Conservation (phyloP, 129 eudicot species). For the Artemisia annua region DNA sequence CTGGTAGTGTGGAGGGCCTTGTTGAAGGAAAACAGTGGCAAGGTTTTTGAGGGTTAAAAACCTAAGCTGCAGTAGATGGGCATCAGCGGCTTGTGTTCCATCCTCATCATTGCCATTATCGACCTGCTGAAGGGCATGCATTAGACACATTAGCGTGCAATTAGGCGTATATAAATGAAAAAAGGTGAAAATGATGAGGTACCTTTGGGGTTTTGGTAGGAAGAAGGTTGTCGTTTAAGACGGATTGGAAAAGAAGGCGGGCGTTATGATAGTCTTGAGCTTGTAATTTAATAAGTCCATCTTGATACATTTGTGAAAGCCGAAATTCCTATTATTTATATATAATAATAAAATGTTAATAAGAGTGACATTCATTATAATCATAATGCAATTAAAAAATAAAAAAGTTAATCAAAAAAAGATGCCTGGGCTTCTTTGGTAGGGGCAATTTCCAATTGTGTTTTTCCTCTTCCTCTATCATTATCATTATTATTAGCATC, state of each 20-base stretch:
- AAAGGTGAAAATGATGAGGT: too few relatives aligned
- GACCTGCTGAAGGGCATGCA: background rate
- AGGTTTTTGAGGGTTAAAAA: slow-evolving; percentile 87
- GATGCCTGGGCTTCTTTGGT: slow-evolving; percentile 96
- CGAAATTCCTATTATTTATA: slow-evolving; percentile 65
- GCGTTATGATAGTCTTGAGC: slow-evolving; percentile 84
- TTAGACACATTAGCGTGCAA: too few relatives aligned
- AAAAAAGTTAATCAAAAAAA: too few relatives aligned
- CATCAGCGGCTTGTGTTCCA: slow-evolving; percentile 50
- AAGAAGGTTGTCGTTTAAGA: slow-evolving; percentile 71
- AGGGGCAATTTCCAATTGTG: slow-evolving; percentile 91
- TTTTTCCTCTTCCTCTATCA: slow-evolving; percentile 53
- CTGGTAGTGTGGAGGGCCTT: slow-evolving; percentile 67
- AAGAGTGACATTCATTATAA: too few relatives aligned
- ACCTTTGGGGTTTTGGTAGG: slow-evolving; percentile 7
- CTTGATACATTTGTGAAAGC: slow-evolving; percentile 87
- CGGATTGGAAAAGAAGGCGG: slow-evolving; percentile 71
- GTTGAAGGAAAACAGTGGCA: slow-evolving; percentile 87
- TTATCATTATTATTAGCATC: too few relatives aligned
- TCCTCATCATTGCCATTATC: slow-evolving; percentile 53
- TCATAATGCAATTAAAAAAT: too few relatives aligned
- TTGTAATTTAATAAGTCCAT: slow-evolving; percentile 81
- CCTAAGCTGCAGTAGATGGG: slow-evolving; percentile 93
- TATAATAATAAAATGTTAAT: too few relatives aligned
- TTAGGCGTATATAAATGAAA: too few relatives aligned